Percentiles rank a stretch among this genome's conserved stretches.
Evolutionary conservation across 441 rosid species (phyloP).

Genomic region (Gossypium lobatum): DNA sequence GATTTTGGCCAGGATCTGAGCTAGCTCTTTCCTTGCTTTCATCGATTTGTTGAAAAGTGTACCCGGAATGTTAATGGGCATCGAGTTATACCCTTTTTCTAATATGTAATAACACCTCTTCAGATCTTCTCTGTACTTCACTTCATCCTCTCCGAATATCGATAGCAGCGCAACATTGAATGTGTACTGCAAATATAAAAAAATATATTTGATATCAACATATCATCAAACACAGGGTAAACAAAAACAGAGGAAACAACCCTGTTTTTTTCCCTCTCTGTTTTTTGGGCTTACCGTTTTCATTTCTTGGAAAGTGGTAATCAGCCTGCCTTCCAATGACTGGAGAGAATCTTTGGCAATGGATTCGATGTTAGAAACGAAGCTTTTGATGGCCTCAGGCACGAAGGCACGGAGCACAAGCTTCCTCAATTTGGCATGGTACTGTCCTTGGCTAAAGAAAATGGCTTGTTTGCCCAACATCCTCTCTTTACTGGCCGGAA

Average conservation of each 20-base stretch:
- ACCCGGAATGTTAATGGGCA: constrained; percentile 88
- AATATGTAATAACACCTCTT: constrained; percentile 84
- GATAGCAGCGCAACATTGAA: constrained; percentile 86
- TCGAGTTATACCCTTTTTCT: constrained; percentile 91
- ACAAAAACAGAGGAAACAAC: constrained; percentile 19
- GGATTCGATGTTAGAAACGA: constrained; percentile 52
- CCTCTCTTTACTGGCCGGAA: constrained; percentile 92
- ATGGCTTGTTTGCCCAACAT: constrained; percentile 92
- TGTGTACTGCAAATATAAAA: constrained; percentile 49
- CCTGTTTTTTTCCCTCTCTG: constrained; percentile 16
- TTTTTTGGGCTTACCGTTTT: constrained; percentile 55
- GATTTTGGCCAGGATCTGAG: constrained; percentile 66
- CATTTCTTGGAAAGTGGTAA: constrained; percentile 85
- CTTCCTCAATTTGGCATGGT: constrained; percentile 71
- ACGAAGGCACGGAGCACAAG: constrained; percentile 87
- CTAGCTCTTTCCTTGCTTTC: constrained; percentile 82
- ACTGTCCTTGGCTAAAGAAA: constrained; percentile 89
- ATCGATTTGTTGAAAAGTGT: constrained; percentile 84
- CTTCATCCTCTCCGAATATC: constrained; percentile 83
- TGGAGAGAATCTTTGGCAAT: constrained; percentile 47
- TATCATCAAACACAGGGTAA: neutral
- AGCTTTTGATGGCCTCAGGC: constrained; percentile 57
- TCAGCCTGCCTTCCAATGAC: constrained; percentile 49
- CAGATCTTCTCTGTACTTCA: constrained; percentile 73
- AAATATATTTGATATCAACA: neutral